phyloP scores from a whole-genome alignment of 78 protist species.

The Anaeramoeba ignava region DNA sequence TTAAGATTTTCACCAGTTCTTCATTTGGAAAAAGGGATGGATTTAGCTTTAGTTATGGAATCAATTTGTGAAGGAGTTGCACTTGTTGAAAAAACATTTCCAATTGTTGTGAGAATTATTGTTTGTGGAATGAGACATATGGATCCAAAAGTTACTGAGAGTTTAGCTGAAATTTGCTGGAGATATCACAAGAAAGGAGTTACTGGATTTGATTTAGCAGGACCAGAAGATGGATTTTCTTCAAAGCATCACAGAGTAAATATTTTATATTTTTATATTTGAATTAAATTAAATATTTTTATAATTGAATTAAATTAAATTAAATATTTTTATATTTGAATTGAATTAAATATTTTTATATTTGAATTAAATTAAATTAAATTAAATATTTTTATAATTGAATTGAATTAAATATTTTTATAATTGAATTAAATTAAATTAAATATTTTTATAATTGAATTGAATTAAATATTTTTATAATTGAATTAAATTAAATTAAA shows the following conservation, averaged over 20 bases:
- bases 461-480: no score
- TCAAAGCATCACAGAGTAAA: conserved; percentile 30
- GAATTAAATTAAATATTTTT: no score
- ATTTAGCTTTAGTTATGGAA: conserved; percentile 37
- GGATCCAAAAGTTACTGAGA: conserved; percentile 7
- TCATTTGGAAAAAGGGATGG: conserved; percentile 37
- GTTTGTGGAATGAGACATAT: conserved; percentile 60
- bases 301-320: no score
- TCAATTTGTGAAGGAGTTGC: conserved; percentile 51
- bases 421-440: no score
- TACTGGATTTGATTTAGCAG: conserved; percentile 62
- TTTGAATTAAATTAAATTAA: no score
- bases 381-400: no score
- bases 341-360: no score
- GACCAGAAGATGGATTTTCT: conserved; percentile 54
- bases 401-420: no score
- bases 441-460: no score
- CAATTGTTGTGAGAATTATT: conserved; percentile 43
- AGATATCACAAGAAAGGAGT: conserved; percentile 43
- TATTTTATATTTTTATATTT: no score
- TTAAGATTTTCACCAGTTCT: conserved; percentile 64
- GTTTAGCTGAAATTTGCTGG: conserved; percentile 54
- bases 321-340: no score
- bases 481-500: no score
- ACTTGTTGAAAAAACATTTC: conserved; percentile 18